Evolutionary conservation across 2,329 filamentous ascomycete species (phyloP).

Genomic region (Exserohilum rostratum): DNA sequence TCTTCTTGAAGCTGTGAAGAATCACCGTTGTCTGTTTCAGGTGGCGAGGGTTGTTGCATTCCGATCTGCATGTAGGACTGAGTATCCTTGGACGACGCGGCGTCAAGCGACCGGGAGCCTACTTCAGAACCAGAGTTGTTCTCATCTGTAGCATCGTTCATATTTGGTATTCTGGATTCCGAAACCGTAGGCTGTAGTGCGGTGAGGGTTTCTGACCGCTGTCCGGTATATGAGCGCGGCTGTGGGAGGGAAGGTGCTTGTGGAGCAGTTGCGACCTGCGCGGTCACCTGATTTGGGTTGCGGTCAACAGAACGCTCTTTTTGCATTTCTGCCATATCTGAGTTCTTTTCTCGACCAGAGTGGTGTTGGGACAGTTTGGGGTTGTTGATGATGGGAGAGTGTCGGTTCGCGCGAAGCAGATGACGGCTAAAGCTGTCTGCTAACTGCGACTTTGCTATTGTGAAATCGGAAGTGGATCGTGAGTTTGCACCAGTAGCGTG

Average conservation of each 20-base stretch:
- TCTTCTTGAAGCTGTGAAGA: not conserved
- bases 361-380: not conserved
- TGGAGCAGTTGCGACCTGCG: constrained; percentile 9
- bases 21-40: not conserved
- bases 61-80: not conserved
- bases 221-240: not conserved
- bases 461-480: not conserved
- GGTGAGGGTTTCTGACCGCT: not conserved
- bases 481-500: not conserved
- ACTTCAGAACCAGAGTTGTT: not conserved
- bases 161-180: not conserved
- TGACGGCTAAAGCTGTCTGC: not conserved
- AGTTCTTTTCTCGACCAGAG: not conserved
- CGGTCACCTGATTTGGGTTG: not conserved
- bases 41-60: not conserved
- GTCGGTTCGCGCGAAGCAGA: not conserved
- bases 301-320: not conserved
- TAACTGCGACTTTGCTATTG: not conserved
- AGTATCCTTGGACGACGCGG: not conserved
- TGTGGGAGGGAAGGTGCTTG: not conserved
- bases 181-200: not conserved
- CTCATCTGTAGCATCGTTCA: not conserved
- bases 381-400: not conserved
- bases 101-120: not conserved
- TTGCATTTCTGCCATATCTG: not conserved